Conservation (phyloP, 805 yeast species). For the Metschnikowia colocasiae region DNA sequence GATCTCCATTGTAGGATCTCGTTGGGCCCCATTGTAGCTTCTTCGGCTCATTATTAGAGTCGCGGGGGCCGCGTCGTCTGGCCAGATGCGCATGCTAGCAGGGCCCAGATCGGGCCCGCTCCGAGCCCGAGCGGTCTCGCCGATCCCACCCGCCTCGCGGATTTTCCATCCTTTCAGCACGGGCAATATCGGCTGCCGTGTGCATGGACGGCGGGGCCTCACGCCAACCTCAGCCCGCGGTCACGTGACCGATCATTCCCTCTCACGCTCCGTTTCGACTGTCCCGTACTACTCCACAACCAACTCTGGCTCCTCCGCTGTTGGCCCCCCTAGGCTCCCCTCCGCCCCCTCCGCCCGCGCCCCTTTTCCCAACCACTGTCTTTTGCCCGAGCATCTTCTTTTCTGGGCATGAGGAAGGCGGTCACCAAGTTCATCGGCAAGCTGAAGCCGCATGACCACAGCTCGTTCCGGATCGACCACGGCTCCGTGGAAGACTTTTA, state of each 20-base stretch:
- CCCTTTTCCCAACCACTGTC: neutral
- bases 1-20: neutral
- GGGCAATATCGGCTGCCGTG: neutral
- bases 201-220: neutral
- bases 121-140: neutral
- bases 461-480: slow-evolving; percentile 29
- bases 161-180: neutral
- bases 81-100: neutral
- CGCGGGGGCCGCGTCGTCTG: neutral
- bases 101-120: neutral
- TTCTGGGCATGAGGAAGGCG: slow-evolving; percentile 45
- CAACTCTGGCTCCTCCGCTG: neutral
- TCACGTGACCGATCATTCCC: neutral
- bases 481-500: slow-evolving; percentile 60
- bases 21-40: neutral
- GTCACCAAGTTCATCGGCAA: slow-evolving; percentile 40
- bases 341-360: neutral
- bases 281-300: neutral
- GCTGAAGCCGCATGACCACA: slow-evolving; percentile 11
- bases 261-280: slow-evolving; percentile 2
- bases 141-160: no score
- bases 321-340: neutral
- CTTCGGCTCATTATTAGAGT: neutral
- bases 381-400: neutral
- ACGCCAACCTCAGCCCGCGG: neutral